These are phyloP conservation scores for Bipolaris victoriae DNA, from an alignment of 2,329 filamentous ascomycete genomes.

Conservation along the genomic window DNA sequence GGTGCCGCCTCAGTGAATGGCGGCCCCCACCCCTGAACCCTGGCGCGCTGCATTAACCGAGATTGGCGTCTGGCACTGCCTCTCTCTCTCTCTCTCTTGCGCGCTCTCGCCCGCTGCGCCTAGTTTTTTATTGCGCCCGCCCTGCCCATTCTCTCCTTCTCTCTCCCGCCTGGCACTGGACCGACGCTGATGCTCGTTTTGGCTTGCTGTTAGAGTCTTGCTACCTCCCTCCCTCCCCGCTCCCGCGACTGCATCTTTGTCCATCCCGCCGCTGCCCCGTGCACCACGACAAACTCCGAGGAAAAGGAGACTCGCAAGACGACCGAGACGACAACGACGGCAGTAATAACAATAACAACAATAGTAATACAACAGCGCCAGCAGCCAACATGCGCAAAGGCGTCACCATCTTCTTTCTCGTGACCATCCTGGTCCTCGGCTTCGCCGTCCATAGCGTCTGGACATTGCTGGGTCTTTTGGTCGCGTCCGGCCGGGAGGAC, in stretches of 20 bases:
- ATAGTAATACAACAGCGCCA: not conserved
- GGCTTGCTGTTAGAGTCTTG: slow-evolving; percentile 17
- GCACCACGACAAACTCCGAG: slow-evolving; percentile 4
- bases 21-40: slow-evolving; percentile 1
- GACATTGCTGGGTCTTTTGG: slow-evolving; percentile 72
- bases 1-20: not conserved
- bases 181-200: slow-evolving; percentile 21
- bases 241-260: slow-evolving; percentile 10
- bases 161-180: slow-evolving; percentile 21
- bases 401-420: slow-evolving; percentile 67
- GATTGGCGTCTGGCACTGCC: slow-evolving; percentile 10
- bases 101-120: slow-evolving; percentile 3
- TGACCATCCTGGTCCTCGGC: slow-evolving; percentile 67
- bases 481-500: slow-evolving; percentile 70
- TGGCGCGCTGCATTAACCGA: slow-evolving; percentile 5
- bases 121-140: slow-evolving; percentile 21
- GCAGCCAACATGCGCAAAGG: slow-evolving; percentile 63
- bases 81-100: not conserved
- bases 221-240: slow-evolving; percentile 13
- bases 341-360: slow-evolving; percentile 30
- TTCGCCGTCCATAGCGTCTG: slow-evolving; percentile 71
- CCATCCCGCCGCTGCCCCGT: slow-evolving; percentile 8
- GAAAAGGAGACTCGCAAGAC: slow-evolving; percentile 32
- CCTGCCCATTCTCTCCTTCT: slow-evolving; percentile 17
- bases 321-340: slow-evolving; percentile 30